phyloP scores from a whole-genome alignment of 2,329 filamentous ascomycete species.

The Plenodomus biglobosus region DNA sequence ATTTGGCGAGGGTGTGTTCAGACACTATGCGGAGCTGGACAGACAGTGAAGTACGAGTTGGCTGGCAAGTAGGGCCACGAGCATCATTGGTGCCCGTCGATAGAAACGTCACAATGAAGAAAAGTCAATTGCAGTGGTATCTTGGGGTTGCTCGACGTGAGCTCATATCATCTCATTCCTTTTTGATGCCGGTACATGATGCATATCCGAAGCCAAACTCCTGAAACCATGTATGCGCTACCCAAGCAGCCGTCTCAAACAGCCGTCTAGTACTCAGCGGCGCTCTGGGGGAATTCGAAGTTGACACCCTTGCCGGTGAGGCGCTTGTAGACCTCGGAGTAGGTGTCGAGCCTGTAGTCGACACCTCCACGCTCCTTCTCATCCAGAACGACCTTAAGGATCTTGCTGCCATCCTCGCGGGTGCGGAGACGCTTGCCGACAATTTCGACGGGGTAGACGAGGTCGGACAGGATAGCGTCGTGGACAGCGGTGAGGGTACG shows the following conservation, averaged over 20 bases:
- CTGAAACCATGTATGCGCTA: slow-evolving; percentile 35
- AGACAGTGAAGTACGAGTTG: slow-evolving; percentile 37
- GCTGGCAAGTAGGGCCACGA: neutral
- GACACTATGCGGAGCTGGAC: slow-evolving; percentile 74
- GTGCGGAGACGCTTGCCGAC: slow-evolving; percentile 98
- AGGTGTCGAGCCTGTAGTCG: slow-evolving; percentile 99
- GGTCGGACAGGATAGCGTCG: slow-evolving; percentile 95
- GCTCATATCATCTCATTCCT: slow-evolving; percentile 44
- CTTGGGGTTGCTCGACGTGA: slow-evolving; percentile 33
- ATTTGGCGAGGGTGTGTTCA: slow-evolving; percentile 68
- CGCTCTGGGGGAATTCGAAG: slow-evolving; percentile 97
- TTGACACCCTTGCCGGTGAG: slow-evolving; percentile 93
- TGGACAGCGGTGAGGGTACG: slow-evolving; percentile 98
- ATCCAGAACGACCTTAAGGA: slow-evolving; percentile 98
- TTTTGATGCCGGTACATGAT: slow-evolving; percentile 46
- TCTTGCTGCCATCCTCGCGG: slow-evolving; percentile 98
- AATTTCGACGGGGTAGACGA: slow-evolving; percentile 99
- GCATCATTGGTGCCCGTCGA: neutral
- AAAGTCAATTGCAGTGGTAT: slow-evolving; percentile 44
- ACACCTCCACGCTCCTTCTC: slow-evolving; percentile 99
- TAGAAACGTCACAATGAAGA: slow-evolving; percentile 30
- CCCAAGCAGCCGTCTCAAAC: slow-evolving; percentile 6
- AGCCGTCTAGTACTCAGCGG: slow-evolving; percentile 74
- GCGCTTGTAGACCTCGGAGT: slow-evolving; percentile 98
- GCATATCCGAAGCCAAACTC: slow-evolving; percentile 45